phyloP scores from a whole-genome alignment of 495 filamentous ascomycete species.

The Penicillium waksmanii region DNA sequence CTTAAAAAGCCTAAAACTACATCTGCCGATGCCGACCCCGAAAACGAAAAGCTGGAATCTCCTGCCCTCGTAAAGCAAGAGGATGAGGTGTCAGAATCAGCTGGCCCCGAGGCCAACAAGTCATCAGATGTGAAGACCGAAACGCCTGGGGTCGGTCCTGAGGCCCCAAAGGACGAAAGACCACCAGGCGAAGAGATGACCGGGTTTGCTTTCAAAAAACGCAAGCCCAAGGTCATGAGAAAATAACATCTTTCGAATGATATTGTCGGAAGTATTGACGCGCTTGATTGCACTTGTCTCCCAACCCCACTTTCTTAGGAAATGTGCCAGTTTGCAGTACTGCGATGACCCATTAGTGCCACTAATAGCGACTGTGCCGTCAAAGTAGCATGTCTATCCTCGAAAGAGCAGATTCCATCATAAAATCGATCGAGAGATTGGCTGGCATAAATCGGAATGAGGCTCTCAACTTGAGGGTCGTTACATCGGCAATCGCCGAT shows the following conservation, averaged over 20 bases:
- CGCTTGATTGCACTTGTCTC: background rate
- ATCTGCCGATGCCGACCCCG: slow-evolving; percentile 1
- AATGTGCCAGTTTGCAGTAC: background rate
- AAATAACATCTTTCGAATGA: slow-evolving; percentile 29
- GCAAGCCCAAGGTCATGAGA: slow-evolving; percentile 75
- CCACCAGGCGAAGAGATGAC: slow-evolving; percentile 33
- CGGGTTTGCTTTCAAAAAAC: slow-evolving; percentile 84
- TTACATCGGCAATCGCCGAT: no score
- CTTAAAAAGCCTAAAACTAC: slow-evolving; percentile 46
- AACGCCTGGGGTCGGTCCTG: slow-evolving; percentile 22
- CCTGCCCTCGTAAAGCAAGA: slow-evolving; percentile 24
- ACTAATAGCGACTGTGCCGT: background rate
- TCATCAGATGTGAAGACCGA: slow-evolving; percentile 31
- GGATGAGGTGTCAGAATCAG: slow-evolving; percentile 6
- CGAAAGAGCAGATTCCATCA: background rate
- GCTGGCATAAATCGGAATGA: background rate
- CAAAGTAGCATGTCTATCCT: background rate
- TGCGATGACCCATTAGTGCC: background rate
- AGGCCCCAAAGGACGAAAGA: slow-evolving; percentile 23
- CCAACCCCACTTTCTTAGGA: background rate
- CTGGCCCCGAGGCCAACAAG: slow-evolving; percentile 7
- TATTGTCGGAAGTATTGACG: background rate
- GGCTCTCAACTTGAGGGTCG: no score
- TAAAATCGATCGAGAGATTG: background rate
- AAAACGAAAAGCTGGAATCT: slow-evolving; percentile 13